These are phyloP conservation scores for Penicillium subrubescens DNA, from an alignment of 495 filamentous ascomycete genomes.

Conservation along the genomic window DNA sequence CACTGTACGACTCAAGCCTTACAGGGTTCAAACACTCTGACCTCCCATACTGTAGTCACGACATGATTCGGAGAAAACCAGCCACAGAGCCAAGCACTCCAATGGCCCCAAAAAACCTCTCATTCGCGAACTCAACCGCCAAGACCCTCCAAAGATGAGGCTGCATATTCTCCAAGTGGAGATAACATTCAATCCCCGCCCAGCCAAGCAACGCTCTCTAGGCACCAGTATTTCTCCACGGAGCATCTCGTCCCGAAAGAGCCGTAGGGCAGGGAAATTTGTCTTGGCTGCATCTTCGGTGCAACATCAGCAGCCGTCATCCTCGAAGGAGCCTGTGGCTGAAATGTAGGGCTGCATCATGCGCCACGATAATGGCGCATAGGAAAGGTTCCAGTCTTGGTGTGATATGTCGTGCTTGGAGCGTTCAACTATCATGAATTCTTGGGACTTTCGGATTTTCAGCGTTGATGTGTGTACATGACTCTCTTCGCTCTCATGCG, in stretches of 20 bases:
- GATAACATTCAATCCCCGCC: background rate
- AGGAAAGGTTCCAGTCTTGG: background rate
- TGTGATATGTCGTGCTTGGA: background rate
- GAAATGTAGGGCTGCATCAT: conserved; percentile 11
- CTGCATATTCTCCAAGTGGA: conserved; percentile 4
- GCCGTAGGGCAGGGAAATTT: background rate
- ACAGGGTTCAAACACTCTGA: background rate
- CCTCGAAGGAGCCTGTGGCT: conserved; percentile 20
- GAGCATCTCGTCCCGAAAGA: conserved; percentile 1
- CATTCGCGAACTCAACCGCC: conserved; percentile 3
- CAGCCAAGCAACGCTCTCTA: conserved; percentile 5
- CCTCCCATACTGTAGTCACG: background rate
- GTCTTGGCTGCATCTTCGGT: conserved; percentile 22
- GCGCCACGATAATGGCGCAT: conserved; percentile 22
- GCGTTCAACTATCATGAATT: background rate
- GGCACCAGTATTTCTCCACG: conserved; percentile 24
- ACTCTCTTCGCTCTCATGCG: background rate
- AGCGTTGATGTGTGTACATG: background rate
- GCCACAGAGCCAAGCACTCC: background rate
- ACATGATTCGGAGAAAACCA: background rate
- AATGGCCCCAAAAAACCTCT: background rate
- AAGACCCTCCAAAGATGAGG: conserved; percentile 3
- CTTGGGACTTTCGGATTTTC: background rate
- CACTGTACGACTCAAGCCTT: background rate
- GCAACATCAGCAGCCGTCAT: conserved; percentile 19